Conservation (phyloP, 352 stramenopile species). For the Phytophthora cactorum region DNA sequence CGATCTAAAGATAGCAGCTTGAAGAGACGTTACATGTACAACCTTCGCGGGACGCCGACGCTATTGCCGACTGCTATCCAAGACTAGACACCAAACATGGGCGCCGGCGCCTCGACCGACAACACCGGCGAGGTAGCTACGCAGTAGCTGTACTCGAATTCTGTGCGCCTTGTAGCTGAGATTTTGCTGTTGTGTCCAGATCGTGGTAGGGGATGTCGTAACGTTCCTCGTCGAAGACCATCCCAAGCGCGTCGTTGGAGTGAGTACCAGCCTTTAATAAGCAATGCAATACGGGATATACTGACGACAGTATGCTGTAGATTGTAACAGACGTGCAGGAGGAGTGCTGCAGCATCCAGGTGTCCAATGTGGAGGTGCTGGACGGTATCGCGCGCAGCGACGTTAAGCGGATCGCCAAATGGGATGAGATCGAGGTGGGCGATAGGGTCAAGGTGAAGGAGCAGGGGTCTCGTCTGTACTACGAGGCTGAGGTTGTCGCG, state of each 20-base stretch:
- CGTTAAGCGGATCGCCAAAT: conserved; percentile 63
- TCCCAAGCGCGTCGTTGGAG: conserved; percentile 62
- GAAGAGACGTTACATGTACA: conserved; percentile 14
- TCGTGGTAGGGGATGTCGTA: conserved; percentile 67
- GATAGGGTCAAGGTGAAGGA: conserved; percentile 76
- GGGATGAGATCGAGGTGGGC: conserved; percentile 69
- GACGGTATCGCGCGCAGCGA: conserved; percentile 44
- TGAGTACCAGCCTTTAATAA: conserved; percentile 20
- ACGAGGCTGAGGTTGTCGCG: conserved; percentile 60
- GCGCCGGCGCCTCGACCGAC: conserved; percentile 44
- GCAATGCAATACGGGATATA: not conserved
- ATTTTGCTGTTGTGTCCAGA: conserved; percentile 31
- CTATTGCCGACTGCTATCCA: not conserved
- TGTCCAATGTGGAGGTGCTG: conserved; percentile 58
- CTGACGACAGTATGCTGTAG: conserved; percentile 26
- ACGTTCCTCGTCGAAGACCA: conserved; percentile 54
- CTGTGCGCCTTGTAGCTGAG: not conserved
- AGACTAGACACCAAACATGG: conserved; percentile 31
- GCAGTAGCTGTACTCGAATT: not conserved
- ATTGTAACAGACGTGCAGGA: conserved; percentile 57
- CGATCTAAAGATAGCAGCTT: conserved; percentile 17
- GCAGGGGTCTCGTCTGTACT: conserved; percentile 60
- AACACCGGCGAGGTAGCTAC: conserved; percentile 35
- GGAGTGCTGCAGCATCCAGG: conserved; percentile 56
- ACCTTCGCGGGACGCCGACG: no score